Conservation (phyloP, 306 rosid species). For the Adenanthera pavonina region DNA sequence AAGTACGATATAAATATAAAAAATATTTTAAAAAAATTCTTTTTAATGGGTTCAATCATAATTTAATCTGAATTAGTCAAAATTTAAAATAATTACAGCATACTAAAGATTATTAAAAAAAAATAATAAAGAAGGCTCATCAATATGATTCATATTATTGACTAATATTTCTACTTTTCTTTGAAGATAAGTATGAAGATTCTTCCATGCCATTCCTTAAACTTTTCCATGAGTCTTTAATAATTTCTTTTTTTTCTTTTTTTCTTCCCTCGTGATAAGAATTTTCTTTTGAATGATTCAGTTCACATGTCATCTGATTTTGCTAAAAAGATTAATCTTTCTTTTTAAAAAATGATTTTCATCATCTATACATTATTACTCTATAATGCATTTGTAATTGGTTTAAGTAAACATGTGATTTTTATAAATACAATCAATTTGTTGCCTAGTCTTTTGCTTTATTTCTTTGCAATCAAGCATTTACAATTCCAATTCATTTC, state of each 20-base stretch:
- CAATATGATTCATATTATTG: background rate
- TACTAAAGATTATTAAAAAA: no score
- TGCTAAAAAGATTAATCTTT: background rate
- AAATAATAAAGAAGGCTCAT: no score
- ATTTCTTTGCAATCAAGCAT: background rate
- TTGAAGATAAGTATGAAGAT: background rate
- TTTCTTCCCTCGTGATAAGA: background rate
- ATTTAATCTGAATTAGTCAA: no score
- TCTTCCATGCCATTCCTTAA: background rate
- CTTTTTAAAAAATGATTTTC: background rate
- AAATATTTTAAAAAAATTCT: no score
- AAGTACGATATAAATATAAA: no score
- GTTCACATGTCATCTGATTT: background rate
- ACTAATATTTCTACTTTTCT: background rate
- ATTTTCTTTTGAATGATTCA: background rate
- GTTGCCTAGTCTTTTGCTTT: background rate
- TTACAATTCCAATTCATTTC: background rate
- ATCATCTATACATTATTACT: background rate
- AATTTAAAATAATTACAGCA: no score
- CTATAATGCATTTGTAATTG: background rate
- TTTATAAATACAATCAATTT: background rate
- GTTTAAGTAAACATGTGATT: background rate
- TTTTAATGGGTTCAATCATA: no score
- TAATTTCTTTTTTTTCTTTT: fast-evolving
- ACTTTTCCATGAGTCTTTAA: background rate